These are phyloP conservation scores for Graphilbum sp. DNA, from an alignment of 2,329 filamentous ascomycete species.

Conservation along the genomic window DNA sequence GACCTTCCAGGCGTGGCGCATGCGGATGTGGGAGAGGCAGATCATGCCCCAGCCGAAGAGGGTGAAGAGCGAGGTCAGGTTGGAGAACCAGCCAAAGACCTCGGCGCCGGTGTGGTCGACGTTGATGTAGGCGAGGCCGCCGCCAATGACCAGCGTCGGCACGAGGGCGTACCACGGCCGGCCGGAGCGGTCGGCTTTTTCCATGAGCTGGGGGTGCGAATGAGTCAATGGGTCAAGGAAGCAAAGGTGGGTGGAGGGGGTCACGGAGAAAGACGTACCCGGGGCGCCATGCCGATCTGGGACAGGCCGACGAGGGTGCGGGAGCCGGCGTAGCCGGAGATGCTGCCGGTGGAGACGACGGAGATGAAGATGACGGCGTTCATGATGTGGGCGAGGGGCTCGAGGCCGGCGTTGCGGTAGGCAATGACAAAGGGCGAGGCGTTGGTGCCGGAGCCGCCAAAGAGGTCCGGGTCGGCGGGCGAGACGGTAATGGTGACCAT, in stretches of 20 bases:
- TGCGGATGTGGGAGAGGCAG: constrained; percentile 2
- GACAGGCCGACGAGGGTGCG: constrained; percentile 5
- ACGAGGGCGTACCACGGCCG: constrained; percentile 5
- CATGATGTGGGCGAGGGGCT: constrained; percentile 36
- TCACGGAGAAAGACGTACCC: not conserved
- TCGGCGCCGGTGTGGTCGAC: constrained; percentile 5
- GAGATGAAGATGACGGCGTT: constrained; percentile 42
- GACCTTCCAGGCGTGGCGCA: constrained; percentile 2
- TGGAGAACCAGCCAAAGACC: constrained; percentile 5
- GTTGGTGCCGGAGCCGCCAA: constrained; percentile 23
- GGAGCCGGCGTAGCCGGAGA: constrained; percentile 1
- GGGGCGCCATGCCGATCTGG: constrained; percentile 5
- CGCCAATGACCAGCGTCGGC: constrained; percentile 3
- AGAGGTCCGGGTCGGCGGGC: constrained; percentile 28
- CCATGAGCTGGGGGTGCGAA: constrained; percentile 2
- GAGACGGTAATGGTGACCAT: constrained; percentile 32
- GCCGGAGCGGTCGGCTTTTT: constrained; percentile 1
- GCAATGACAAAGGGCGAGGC: constrained; percentile 43
- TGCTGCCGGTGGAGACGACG: constrained; percentile 17
- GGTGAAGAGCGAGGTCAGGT: constrained; percentile 3
- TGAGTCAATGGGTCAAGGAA: not conserved
- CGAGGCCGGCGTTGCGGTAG: constrained; percentile 32
- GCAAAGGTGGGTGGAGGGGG: not conserved
- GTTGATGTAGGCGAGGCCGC: constrained; percentile 4
- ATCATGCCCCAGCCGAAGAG: constrained; percentile 6